phyloP scores from a whole-genome alignment of 768 basidiomycete species.

The Austroboletus eburneus region DNA sequence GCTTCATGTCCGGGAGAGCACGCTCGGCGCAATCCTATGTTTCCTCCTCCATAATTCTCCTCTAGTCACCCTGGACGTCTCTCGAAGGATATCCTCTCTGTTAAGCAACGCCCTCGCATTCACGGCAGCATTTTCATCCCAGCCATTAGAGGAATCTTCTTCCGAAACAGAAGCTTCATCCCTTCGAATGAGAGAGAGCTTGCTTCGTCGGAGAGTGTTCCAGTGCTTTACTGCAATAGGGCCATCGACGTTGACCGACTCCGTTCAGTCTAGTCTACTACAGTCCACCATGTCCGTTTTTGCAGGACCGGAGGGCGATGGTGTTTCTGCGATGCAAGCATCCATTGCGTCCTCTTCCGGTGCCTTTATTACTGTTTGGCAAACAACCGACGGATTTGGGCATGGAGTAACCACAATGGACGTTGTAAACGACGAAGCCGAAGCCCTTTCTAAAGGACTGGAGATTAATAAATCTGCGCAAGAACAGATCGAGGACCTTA shows the following conservation, averaged over 20 bases:
- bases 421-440: slow-evolving; percentile 42
- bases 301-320: slow-evolving; percentile 81
- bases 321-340: slow-evolving; percentile 83
- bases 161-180: slow-evolving; percentile 42
- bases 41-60: slow-evolving; percentile 81
- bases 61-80: slow-evolving; percentile 87
- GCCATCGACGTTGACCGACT: slow-evolving; percentile 71
- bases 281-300: slow-evolving; percentile 80
- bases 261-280: slow-evolving; percentile 75
- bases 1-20: slow-evolving; percentile 84
- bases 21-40: slow-evolving; percentile 81
- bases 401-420: slow-evolving; percentile 82
- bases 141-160: slow-evolving; percentile 62
- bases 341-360: slow-evolving; percentile 86
- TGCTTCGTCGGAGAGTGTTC: slow-evolving; percentile 79
- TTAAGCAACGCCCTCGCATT: slow-evolving; percentile 90
- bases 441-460: slow-evolving; percentile 16
- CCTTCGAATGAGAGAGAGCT: slow-evolving; percentile 74
- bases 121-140: slow-evolving; percentile 74
- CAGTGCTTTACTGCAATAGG: slow-evolving; percentile 88
- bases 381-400: slow-evolving; percentile 81
- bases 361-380: slow-evolving; percentile 82
- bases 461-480: slow-evolving; percentile 51
- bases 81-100: slow-evolving; percentile 80
- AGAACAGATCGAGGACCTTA: slow-evolving; percentile 75